These are phyloP conservation scores for Coemansia sp. DNA, from an alignment of 192 early-diverging fungal species.

Conservation along the genomic window DNA sequence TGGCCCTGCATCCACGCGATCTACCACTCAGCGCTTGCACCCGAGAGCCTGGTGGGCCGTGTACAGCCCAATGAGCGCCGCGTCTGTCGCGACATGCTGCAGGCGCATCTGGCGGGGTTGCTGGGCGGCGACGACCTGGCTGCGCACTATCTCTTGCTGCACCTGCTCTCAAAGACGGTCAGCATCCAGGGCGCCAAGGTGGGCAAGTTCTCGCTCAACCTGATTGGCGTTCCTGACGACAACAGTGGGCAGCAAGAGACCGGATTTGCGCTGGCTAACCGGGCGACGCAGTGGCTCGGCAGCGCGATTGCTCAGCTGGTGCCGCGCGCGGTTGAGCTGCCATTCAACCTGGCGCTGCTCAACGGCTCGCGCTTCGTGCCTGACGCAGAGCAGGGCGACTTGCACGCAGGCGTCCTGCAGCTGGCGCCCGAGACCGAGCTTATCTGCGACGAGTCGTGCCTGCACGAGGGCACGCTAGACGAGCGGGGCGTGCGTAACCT, in stretches of 20 bases:
- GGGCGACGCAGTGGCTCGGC: conserved; percentile 32
- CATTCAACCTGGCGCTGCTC: conserved; percentile 56
- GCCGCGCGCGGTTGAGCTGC: conserved; percentile 54
- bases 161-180: conserved; percentile 55
- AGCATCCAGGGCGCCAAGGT: conserved; percentile 50
- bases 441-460: conserved; percentile 64
- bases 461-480: conserved; percentile 62
- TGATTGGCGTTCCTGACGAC: conserved; percentile 48
- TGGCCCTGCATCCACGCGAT: conserved; percentile 50
- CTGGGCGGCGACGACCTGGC: conserved; percentile 60
- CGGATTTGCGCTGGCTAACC: conserved; percentile 16
- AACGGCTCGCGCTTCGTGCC: conserved; percentile 58
- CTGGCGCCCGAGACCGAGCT: conserved; percentile 54
- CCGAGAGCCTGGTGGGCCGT: conserved; percentile 6
- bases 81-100: conserved; percentile 16
- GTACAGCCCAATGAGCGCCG: conserved; percentile 1
- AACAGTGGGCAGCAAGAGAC: background rate
- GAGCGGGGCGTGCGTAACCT: conserved; percentile 67
- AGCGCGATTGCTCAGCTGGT: conserved; percentile 46
- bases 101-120: conserved; percentile 51
- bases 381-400: conserved; percentile 48
- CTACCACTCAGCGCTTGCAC: conserved; percentile 7
- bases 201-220: conserved; percentile 65
- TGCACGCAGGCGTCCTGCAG: conserved; percentile 62
- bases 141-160: conserved; percentile 64